A percentile compares a stretch with the other conserved stretches of the same genome.
Evolutionary conservation across 352 stramenopile genomes (phyloP).

Genomic region (Globisporangium sylvaticum): DNA sequence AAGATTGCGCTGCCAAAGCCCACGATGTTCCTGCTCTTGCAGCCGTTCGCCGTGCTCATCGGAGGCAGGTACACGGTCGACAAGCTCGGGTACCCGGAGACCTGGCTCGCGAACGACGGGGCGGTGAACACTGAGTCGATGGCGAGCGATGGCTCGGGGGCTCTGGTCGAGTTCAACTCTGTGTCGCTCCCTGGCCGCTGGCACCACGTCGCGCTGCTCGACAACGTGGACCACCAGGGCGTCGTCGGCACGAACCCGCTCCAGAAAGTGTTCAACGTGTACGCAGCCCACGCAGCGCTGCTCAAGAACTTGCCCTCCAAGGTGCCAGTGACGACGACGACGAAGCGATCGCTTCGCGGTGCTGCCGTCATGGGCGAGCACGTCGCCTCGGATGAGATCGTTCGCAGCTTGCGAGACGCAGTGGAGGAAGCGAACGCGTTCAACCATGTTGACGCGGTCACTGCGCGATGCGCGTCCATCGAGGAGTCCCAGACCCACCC

Average conservation of each 20-base stretch:
- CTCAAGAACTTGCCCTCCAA: slow-evolving; percentile 8
- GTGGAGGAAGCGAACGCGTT: slow-evolving; percentile 5
- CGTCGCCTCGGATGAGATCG: background rate
- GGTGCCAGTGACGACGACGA: background rate
- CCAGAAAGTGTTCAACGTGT: slow-evolving; percentile 14
- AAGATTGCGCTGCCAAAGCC: slow-evolving; percentile 13
- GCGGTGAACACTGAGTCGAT: slow-evolving; percentile 24
- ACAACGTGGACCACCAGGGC: slow-evolving; percentile 14
- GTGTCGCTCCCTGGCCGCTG: slow-evolving; percentile 10
- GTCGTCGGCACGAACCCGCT: slow-evolving; percentile 15
- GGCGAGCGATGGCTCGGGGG: slow-evolving; percentile 8
- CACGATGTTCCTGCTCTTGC: slow-evolving; percentile 13
- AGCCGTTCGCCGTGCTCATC: slow-evolving; percentile 9
- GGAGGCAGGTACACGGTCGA: slow-evolving; percentile 14
- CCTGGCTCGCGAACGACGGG: slow-evolving; percentile 31
- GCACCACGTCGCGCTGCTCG: slow-evolving; percentile 16
- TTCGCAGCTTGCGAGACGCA: background rate
- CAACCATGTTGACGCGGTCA: slow-evolving; percentile 9
- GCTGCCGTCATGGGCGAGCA: slow-evolving; percentile 3
- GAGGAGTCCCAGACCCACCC: background rate
- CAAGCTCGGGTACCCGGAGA: slow-evolving; percentile 14
- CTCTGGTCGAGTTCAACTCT: slow-evolving; percentile 8
- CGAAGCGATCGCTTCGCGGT: slow-evolving; percentile 1
- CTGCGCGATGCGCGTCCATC: background rate
- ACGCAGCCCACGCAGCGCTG: slow-evolving; percentile 10